Evolutionary conservation across 345 rosid genomes (phyloP).

Genomic region (Populus davidiana): DNA sequence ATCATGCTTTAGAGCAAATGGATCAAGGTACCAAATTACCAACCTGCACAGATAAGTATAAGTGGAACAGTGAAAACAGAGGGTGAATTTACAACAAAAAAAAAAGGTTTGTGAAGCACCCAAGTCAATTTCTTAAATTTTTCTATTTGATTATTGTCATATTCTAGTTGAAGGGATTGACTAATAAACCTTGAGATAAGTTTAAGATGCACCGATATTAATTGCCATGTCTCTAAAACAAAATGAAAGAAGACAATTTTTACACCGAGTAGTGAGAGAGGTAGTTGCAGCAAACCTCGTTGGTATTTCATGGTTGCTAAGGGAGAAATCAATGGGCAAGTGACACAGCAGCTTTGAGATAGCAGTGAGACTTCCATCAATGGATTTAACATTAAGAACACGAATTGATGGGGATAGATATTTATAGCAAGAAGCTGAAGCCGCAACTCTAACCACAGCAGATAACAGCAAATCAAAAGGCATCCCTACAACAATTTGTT

Average conservation of each 20-base stretch:
- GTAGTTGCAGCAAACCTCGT: slow-evolving; percentile 45
- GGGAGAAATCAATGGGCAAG: slow-evolving; percentile 42
- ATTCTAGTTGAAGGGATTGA: no score
- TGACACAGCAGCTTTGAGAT: slow-evolving; percentile 42
- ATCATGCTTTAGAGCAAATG: slow-evolving; percentile 51
- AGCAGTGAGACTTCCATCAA: slow-evolving; percentile 26
- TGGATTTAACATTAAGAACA: slow-evolving; percentile 22
- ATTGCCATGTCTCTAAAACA: no score
- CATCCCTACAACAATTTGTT: slow-evolving; percentile 31
- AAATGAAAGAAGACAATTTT: background rate
- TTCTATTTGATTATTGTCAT: background rate
- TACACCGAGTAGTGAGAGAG: background rate
- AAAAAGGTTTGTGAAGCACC: no score
- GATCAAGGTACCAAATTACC: slow-evolving; percentile 69
- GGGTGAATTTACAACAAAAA: background rate
- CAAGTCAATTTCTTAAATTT: background rate
- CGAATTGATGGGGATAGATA: slow-evolving; percentile 12
- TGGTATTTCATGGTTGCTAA: slow-evolving; percentile 41
- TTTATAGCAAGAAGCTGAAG: slow-evolving; percentile 41
- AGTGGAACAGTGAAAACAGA: background rate
- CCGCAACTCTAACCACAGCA: slow-evolving; percentile 50
- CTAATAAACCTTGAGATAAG: background rate
- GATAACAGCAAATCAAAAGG: slow-evolving; percentile 35
- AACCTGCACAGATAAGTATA: slow-evolving; percentile 39
- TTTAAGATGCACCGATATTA: no score